phyloP scores from a whole-genome alignment of 2,329 filamentous ascomycete genomes.

The Aspergillus uvarum region DNA sequence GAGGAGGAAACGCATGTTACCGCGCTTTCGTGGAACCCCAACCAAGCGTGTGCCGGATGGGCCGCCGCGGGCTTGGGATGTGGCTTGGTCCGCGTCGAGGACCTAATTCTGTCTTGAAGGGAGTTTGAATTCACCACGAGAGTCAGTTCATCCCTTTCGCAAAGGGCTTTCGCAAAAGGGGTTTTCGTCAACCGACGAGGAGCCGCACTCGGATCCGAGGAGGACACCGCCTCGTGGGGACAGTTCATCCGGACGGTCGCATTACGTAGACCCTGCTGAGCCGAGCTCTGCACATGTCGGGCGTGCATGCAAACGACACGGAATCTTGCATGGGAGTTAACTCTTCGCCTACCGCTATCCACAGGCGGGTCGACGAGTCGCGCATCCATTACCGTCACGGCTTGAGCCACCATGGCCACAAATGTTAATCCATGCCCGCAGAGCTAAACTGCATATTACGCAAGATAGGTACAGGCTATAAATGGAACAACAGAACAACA shows the following conservation, averaged over 20 bases:
- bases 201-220: not conserved
- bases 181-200: not conserved
- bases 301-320: not conserved
- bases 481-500: not conserved
- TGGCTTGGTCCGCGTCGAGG: slow-evolving; percentile 65
- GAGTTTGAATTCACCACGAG: slow-evolving; percentile 7
- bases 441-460: too few relatives aligned
- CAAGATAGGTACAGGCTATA: not conserved
- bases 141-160: not conserved
- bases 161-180: not conserved
- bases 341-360: not conserved
- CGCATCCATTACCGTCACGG: not conserved
- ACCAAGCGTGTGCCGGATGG: slow-evolving; percentile 65
- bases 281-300: not conserved
- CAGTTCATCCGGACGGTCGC: not conserved
- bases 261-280: not conserved
- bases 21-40: slow-evolving; percentile 67
- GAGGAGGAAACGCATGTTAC: slow-evolving; percentile 65
- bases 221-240: not conserved
- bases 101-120: slow-evolving; percentile 50
- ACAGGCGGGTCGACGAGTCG: not conserved
- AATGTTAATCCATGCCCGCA: not conserved
- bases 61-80: slow-evolving; percentile 66
- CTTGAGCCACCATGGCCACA: not conserved
- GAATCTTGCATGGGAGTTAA: not conserved